These are phyloP conservation scores for Coemansia sp. DNA, from an alignment of 192 early-diverging fungal genomes.

Conservation along the genomic window DNA sequence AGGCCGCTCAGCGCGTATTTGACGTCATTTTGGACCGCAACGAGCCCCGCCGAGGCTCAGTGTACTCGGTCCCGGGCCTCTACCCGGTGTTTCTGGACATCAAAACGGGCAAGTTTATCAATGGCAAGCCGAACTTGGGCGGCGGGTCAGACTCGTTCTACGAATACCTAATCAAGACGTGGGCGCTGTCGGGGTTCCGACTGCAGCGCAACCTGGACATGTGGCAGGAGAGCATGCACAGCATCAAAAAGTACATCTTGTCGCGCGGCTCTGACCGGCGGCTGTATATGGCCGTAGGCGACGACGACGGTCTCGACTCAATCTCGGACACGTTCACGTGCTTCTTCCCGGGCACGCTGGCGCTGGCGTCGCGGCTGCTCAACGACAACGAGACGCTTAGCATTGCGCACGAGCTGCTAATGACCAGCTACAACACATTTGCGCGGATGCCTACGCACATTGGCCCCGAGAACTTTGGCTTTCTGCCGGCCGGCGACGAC, in stretches of 20 bases:
- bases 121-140: constrained; percentile 70
- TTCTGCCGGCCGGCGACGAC: constrained; percentile 37
- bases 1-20: constrained; percentile 61
- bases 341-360: constrained; percentile 51
- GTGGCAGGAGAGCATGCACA: constrained; percentile 44
- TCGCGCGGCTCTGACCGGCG: constrained; percentile 41
- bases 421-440: constrained; percentile 45
- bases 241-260: constrained; percentile 43
- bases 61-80: constrained; percentile 56
- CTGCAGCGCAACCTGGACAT: constrained; percentile 47
- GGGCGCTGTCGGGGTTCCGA: constrained; percentile 64
- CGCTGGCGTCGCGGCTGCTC: constrained; percentile 40
- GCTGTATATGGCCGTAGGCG: constrained; percentile 50
- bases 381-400: constrained; percentile 33
- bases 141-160: constrained; percentile 91
- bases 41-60: constrained; percentile 29
- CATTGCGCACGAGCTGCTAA: constrained; percentile 35
- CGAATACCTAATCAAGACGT: constrained; percentile 92
- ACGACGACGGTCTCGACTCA: constrained; percentile 46
- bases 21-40: constrained; percentile 47
- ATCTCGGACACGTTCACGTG: constrained; percentile 49
- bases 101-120: constrained; percentile 44
- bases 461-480: constrained; percentile 51
- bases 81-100: constrained; percentile 70
- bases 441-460: constrained; percentile 45